Conservation (phyloP, 169 alveolate genomes). For the Eimeria falciformis region DNA sequence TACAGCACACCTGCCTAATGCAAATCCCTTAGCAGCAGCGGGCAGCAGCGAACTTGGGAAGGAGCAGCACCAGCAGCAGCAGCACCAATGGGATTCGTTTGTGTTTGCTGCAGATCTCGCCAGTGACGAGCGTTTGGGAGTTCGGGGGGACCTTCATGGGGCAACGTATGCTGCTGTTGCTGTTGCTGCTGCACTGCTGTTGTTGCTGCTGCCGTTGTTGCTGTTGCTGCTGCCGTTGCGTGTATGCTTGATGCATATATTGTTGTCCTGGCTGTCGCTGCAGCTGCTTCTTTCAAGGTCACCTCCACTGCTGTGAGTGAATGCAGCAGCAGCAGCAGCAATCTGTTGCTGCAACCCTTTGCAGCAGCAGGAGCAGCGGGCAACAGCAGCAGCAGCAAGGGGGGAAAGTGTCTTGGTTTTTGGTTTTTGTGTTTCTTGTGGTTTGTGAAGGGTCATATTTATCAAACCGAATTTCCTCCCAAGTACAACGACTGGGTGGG, state of each 20-base stretch:
- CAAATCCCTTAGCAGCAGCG: not conserved
- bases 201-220: conserved; percentile 5
- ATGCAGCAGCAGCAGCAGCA: not conserved
- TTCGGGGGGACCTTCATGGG: conserved; percentile 91
- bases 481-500: conserved; percentile 90
- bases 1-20: too few relatives aligned
- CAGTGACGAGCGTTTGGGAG: conserved; percentile 87
- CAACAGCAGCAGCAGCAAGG: conserved; percentile 18
- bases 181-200: not conserved
- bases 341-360: not conserved
- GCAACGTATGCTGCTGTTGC: conserved; percentile 67
- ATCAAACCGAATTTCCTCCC: conserved; percentile 91
- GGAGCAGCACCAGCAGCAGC: not conserved
- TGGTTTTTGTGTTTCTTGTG: not conserved
- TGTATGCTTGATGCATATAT: not conserved
- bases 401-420: not conserved
- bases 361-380: conserved; percentile 20
- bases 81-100: not conserved
- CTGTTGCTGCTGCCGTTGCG: not conserved
- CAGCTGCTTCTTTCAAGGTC: conserved; percentile 67
- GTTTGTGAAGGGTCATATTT: conserved; percentile 89
- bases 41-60: not conserved
- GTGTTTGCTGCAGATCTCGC: conserved; percentile 67
- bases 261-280: not conserved
- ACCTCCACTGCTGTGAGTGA: conserved; percentile 60